Percentiles rank a stretch among this genome's conserved stretches.
These are phyloP conservation scores for Aspergillus pseudoglaucus DNA, from an alignment of 2,329 filamentous ascomycete species.

Conservation along the genomic window DNA sequence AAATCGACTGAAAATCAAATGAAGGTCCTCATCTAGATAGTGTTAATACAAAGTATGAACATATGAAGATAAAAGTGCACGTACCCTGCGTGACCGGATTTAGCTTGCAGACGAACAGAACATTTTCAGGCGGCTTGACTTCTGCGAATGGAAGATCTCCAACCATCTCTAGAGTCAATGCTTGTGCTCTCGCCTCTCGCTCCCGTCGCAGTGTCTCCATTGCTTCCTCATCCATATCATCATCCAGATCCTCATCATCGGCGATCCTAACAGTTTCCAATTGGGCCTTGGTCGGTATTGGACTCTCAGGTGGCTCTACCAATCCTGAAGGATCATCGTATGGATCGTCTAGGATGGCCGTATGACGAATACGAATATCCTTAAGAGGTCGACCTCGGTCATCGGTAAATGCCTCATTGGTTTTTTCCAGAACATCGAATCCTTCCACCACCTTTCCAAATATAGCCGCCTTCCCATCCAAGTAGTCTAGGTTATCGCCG, in stretches of 20 bases:
- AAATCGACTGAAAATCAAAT: constrained; percentile 95
- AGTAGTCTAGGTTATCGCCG: constrained; percentile 78
- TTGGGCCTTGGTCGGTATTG: constrained; percentile 74
- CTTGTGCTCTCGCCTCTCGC: constrained; percentile 86
- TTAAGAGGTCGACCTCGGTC: constrained; percentile 80
- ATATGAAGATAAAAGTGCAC: constrained; percentile 5
- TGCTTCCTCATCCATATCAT: constrained; percentile 72
- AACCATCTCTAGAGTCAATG: constrained; percentile 93
- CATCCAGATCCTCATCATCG: constrained; percentile 75
- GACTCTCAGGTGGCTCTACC: constrained; percentile 70
- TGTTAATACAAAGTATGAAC: constrained; percentile 6
- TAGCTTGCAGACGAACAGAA: constrained; percentile 96
- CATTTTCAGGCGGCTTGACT: constrained; percentile 93
- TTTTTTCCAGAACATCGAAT: constrained; percentile 87
- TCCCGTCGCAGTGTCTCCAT: constrained; percentile 76
- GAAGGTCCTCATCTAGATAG: constrained; percentile 70
- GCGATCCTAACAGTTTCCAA: constrained; percentile 86
- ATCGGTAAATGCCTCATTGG: constrained; percentile 85
- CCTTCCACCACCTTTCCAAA: constrained; percentile 96
- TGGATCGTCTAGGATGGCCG: constrained; percentile 84
- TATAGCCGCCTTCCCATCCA: constrained; percentile 89
- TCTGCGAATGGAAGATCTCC: constrained; percentile 95
- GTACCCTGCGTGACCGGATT: constrained; percentile 82
- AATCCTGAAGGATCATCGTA: constrained; percentile 75
- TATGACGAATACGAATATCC: constrained; percentile 92